phyloP scores from a whole-genome alignment of 441 rosid species.

The Heliophila coronopifolia region DNA sequence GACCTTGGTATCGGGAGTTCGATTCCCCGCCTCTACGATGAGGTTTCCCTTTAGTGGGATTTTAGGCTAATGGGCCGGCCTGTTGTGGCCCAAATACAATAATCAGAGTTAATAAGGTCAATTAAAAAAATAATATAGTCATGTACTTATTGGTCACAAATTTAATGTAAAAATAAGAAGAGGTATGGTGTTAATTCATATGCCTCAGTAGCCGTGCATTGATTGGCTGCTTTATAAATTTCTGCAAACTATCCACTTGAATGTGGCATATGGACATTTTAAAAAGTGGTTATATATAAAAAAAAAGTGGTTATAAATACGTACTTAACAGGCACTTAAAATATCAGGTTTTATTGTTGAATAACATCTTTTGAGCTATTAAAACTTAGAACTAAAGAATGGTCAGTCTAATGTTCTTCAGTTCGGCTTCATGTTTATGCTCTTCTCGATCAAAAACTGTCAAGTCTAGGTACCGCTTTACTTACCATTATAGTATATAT shows the following conservation, averaged over 20 bases:
- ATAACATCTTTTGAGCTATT: conserved; percentile 6
- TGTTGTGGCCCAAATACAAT: no score
- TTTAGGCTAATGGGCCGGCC: no score
- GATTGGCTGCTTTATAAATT: conserved; percentile 31
- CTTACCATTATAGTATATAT: neutral
- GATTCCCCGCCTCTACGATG: no score
- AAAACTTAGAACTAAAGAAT: conserved; percentile 23
- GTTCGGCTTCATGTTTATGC: conserved; percentile 26
- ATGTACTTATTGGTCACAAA: conserved; percentile 24
- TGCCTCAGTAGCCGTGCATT: conserved; percentile 22
- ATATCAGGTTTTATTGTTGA: conserved; percentile 9
- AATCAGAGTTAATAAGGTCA: conserved; percentile 5
- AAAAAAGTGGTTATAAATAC: neutral
- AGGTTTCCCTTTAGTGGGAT: no score
- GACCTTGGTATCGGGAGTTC: no score
- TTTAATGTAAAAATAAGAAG: conserved; percentile 10
- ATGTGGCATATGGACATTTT: conserved; percentile 27
- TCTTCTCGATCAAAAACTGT: conserved; percentile 29
- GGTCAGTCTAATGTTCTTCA: conserved; percentile 27
- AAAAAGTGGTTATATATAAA: no score
- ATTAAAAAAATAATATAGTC: conserved; percentile 3
- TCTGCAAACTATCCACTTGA: conserved; percentile 33
- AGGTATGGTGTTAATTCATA: conserved; percentile 31
- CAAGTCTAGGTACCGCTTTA: conserved; percentile 38
- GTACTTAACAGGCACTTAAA: conserved; percentile 11